These are phyloP conservation scores for Rhodotorula paludigena DNA, from an alignment of 768 basidiomycete genomes.

Conservation along the genomic window DNA sequence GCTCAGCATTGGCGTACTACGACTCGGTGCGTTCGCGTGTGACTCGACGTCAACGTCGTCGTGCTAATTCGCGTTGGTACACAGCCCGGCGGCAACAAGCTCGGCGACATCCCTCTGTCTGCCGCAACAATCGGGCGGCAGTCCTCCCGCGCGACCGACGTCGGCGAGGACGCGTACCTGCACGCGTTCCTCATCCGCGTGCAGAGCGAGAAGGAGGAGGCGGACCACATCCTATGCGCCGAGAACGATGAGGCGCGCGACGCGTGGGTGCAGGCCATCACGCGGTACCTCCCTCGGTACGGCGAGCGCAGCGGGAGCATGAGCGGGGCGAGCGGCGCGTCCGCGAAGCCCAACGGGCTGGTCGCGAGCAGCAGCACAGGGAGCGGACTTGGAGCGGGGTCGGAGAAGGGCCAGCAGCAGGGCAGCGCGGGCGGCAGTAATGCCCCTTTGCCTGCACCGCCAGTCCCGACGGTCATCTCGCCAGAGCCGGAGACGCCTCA, in stretches of 20 bases:
- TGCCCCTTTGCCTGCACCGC: background rate
- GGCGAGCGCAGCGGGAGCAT: no score
- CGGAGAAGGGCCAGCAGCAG: no score
- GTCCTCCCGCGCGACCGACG: slow-evolving; percentile 39
- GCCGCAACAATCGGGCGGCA: slow-evolving; percentile 51
- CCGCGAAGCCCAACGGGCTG: no score
- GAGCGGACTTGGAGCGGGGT: no score
- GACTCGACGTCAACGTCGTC: slow-evolving; percentile 28
- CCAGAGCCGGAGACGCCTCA: background rate
- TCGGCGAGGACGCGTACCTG: slow-evolving; percentile 88
- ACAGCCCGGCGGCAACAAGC: slow-evolving; percentile 81
- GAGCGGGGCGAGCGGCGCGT: no score
- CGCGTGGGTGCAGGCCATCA: slow-evolving; percentile 83
- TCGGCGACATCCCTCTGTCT: no score
- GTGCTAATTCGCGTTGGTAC: no score
- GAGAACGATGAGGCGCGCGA: slow-evolving; percentile 92
- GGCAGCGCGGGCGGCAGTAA: no score
- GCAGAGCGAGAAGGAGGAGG: slow-evolving; percentile 54
- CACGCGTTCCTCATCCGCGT: slow-evolving; percentile 98
- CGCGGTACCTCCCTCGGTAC: no score
- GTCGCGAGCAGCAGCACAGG: no score
- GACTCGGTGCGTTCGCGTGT: slow-evolving; percentile 70
- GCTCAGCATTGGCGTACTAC: slow-evolving; percentile 86
- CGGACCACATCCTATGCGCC: slow-evolving; percentile 86
- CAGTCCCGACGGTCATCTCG: slow-evolving; percentile 11